Conservation (phyloP, 2,329 filamentous ascomycete genomes). For the Hypoxylon sp. region DNA sequence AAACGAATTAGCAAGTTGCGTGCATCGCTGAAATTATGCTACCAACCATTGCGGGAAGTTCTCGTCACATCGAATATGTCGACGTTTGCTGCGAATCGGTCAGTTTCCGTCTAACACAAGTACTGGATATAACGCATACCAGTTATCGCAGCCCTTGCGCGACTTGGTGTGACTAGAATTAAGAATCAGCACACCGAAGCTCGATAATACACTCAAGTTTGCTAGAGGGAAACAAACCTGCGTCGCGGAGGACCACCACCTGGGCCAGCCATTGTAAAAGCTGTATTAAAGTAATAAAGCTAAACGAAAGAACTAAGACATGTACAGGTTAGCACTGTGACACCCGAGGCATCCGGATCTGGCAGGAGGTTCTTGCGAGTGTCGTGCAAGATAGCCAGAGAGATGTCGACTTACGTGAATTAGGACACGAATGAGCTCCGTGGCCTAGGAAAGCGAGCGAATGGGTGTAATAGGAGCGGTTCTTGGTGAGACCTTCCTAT, state of each 20-base stretch:
- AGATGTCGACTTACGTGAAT: slow-evolving; percentile 41
- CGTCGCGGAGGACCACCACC: slow-evolving; percentile 89
- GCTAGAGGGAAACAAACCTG: slow-evolving; percentile 56
- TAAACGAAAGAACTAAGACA: slow-evolving; percentile 49
- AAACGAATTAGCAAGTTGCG: slow-evolving; percentile 18
- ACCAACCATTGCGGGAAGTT: slow-evolving; percentile 95
- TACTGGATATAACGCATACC: slow-evolving; percentile 56
- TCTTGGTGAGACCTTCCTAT: slow-evolving; percentile 40
- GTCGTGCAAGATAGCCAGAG: slow-evolving; percentile 12
- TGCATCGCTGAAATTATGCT: slow-evolving; percentile 27
- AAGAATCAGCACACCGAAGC: slow-evolving; percentile 36
- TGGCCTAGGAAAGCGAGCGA: slow-evolving; percentile 46
- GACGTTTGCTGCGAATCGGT: slow-evolving; percentile 70
- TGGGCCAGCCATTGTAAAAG: slow-evolving; percentile 81
- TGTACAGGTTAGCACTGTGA: slow-evolving; percentile 36
- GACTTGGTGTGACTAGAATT: slow-evolving; percentile 91
- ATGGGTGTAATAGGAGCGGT: slow-evolving; percentile 38
- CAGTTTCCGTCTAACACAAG: slow-evolving; percentile 19
- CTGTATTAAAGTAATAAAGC: slow-evolving; percentile 45
- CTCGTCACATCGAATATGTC: slow-evolving; percentile 98
- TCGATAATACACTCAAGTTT: slow-evolving; percentile 13
- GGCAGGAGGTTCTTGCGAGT: slow-evolving; percentile 5
- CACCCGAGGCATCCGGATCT: slow-evolving; percentile 23
- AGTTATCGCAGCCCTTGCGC: slow-evolving; percentile 96
- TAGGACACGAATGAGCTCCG: slow-evolving; percentile 40